These are phyloP conservation scores for Gillenia trifoliata DNA, from an alignment of 306 rosid genomes.

Conservation along the genomic window DNA sequence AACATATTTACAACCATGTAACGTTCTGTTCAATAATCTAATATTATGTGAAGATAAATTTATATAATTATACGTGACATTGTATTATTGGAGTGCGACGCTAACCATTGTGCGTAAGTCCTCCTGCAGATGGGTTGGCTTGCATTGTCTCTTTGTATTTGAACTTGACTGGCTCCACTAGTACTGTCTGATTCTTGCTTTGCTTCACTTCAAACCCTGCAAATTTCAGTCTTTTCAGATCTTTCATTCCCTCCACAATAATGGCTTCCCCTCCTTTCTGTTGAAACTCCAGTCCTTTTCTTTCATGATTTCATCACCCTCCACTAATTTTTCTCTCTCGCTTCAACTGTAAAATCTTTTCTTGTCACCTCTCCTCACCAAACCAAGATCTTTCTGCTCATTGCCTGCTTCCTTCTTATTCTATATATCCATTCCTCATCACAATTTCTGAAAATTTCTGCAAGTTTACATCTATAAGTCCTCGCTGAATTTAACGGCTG, in stretches of 20 bases:
- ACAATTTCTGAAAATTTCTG: background rate
- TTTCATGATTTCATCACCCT: background rate
- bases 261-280: slow-evolving; percentile 3
- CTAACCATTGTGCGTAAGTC: background rate
- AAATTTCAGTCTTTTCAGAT: slow-evolving; percentile 36
- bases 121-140: background rate
- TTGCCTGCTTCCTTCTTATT: background rate
- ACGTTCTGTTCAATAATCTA: fast-evolving
- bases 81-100: no score
- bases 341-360: slow-evolving; percentile 21
- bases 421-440: background rate
- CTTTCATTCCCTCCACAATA: slow-evolving; percentile 30
- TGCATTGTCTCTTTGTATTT: slow-evolving; percentile 12
- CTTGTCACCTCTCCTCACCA: slow-evolving; percentile 18
- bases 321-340: background rate
- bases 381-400: slow-evolving; percentile 21
- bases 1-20: fast-evolving
- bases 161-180: background rate
- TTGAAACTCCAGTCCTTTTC: slow-evolving; percentile 18
- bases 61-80: no score
- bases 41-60: no score
- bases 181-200: background rate
- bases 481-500: background rate
- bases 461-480: no score
- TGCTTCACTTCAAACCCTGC: slow-evolving; percentile 19